A percentile compares a stretch with the other conserved stretches of the same genome.
These are phyloP conservation scores for Stagonosporopsis cucurbitacearum DNA, from an alignment of 2,329 filamentous ascomycete genomes.

Conservation along the genomic window DNA sequence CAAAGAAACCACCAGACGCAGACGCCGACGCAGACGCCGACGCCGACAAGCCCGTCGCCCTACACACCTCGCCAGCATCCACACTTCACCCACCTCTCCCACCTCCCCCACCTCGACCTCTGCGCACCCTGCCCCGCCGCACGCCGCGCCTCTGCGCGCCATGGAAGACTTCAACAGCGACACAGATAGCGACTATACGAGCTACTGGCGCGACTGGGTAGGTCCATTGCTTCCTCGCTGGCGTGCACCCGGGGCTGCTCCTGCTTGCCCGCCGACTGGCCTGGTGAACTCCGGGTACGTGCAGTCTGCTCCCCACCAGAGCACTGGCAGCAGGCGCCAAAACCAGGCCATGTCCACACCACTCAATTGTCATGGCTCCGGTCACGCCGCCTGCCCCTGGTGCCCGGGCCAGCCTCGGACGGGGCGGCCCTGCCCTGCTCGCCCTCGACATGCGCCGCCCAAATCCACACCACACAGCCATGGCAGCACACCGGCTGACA, in stretches of 20 bases:
- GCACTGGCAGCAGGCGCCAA: slow-evolving; percentile 1
- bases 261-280: neutral
- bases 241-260: neutral
- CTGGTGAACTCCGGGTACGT: slow-evolving; percentile 3
- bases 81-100: no score
- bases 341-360: neutral
- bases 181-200: slow-evolving; percentile 98
- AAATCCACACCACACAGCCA: neutral
- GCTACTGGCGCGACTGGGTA: slow-evolving; percentile 99
- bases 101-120: neutral
- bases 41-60: slow-evolving; percentile 2
- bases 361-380: no score
- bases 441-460: neutral
- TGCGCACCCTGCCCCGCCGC: neutral
- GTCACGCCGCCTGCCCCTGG: neutral
- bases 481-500: slow-evolving; percentile 17
- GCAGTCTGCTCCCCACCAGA: neutral
- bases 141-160: slow-evolving; percentile 21
- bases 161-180: slow-evolving; percentile 99
- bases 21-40: neutral
- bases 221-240: slow-evolving; percentile 52
- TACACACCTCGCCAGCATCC: neutral
- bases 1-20: neutral
- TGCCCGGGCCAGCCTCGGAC: neutral
- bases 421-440: neutral